Percentiles rank a stretch among this genome's conserved stretches.
phyloP scores from a whole-genome alignment of 2,329 filamentous ascomycete species.

The Colletotrichum horii region DNA sequence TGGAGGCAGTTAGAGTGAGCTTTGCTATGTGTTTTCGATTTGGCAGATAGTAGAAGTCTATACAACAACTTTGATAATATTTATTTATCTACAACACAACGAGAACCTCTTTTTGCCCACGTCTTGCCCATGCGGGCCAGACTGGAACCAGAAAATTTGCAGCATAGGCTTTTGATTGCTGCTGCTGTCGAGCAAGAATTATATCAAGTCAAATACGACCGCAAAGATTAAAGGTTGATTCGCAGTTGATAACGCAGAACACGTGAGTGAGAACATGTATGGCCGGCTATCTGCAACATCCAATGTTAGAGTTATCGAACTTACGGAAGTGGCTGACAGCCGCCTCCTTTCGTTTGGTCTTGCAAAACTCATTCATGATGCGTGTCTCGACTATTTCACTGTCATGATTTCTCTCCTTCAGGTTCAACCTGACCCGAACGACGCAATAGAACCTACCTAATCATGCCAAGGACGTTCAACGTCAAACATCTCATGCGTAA shows the following conservation, averaged over 20 bases:
- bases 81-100: background rate
- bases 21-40: background rate
- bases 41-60: accelerated
- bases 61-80: background rate
- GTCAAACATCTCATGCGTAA: background rate
- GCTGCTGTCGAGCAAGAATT: background rate
- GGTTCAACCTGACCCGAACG: background rate
- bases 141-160: background rate
- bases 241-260: background rate
- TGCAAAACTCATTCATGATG: background rate
- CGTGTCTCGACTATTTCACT: background rate
- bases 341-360: background rate
- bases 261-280: background rate
- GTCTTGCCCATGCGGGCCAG: background rate
- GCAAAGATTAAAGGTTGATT: background rate
- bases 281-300: background rate
- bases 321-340: background rate
- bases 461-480: background rate
- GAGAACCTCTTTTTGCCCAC: background rate
- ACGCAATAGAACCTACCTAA: background rate
- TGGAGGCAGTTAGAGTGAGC: background rate
- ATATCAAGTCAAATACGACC: background rate
- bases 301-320: background rate
- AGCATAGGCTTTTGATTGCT: accelerated
- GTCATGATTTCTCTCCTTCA: background rate